phyloP scores from a whole-genome alignment of 257 asterid genomes.

The Ehretia macrophylla region DNA sequence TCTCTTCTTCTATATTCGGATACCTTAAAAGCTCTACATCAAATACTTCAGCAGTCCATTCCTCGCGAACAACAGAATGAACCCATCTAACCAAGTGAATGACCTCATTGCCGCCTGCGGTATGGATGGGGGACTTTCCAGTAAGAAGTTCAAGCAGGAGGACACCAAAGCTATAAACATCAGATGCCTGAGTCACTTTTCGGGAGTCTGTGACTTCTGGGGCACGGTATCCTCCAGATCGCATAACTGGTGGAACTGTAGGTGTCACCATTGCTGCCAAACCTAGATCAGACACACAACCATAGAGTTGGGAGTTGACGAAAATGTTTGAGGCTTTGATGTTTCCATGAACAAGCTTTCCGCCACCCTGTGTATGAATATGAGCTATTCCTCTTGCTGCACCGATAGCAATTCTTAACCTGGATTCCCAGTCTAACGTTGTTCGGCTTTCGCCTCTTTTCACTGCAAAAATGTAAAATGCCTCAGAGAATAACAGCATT shows the following conservation, averaged over 20 bases:
- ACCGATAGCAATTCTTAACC: constrained; percentile 33
- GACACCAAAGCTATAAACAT: constrained; percentile 70
- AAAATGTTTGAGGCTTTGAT: constrained; percentile 60
- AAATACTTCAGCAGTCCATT: constrained; percentile 66
- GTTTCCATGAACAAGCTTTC: constrained; percentile 64
- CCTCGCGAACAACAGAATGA: constrained; percentile 61
- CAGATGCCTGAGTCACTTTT: constrained; percentile 50
- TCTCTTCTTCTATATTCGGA: constrained; percentile 60
- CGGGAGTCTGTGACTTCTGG: constrained; percentile 55
- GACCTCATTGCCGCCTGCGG: constrained; percentile 33
- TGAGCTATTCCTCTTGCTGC: constrained; percentile 45
- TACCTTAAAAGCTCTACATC: constrained; percentile 53
- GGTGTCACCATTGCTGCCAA: constrained; percentile 42
- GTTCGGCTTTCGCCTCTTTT: constrained; percentile 38
- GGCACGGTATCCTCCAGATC: constrained; percentile 48
- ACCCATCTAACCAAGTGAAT: constrained; percentile 65
- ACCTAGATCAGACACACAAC: constrained; percentile 53
- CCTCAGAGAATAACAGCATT: not conserved
- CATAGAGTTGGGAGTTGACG: constrained; percentile 42
- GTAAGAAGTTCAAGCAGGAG: constrained; percentile 59
- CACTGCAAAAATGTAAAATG: constrained; percentile 26
- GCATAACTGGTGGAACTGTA: constrained; percentile 24
- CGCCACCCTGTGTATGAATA: constrained; percentile 40
- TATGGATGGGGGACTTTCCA: constrained; percentile 48
- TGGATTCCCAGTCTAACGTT: constrained; percentile 54